Conservation (phyloP, 2,329 filamentous ascomycete genomes). For the Pyrenophora seminiperda region DNA sequence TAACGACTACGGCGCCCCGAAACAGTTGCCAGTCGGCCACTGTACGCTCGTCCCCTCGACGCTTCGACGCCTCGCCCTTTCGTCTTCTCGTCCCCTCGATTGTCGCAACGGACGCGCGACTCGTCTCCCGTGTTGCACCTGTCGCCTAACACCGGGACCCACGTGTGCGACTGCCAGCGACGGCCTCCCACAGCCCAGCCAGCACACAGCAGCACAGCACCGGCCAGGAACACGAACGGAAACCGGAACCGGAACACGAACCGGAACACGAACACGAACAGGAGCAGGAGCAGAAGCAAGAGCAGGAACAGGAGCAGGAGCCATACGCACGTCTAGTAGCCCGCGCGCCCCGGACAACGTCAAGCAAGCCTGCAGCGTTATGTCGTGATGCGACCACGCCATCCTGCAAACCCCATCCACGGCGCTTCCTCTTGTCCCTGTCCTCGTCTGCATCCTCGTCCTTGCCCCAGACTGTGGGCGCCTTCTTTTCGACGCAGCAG, state of each 20-base stretch:
- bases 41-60: slow-evolving; percentile 9
- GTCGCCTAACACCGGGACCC: slow-evolving; percentile 11
- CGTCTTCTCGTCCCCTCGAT: slow-evolving; percentile 3
- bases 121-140: slow-evolving; percentile 6
- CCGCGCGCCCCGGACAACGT: slow-evolving; percentile 10
- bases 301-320: too few species aligned
- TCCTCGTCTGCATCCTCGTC: too few species aligned
- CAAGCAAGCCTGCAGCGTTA: slow-evolving; percentile 23
- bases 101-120: slow-evolving; percentile 9
- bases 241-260: too few species aligned
- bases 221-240: too few species aligned
- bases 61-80: slow-evolving; percentile 15
- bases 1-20: neutral
- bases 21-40: neutral
- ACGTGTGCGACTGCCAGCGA: slow-evolving; percentile 8
- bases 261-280: too few species aligned
- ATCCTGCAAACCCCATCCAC: slow-evolving; percentile 23
- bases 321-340: too few species aligned
- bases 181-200: slow-evolving; percentile 3
- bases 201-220: too few species aligned
- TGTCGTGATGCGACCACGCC: slow-evolving; percentile 33
- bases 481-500: slow-evolving; percentile 25
- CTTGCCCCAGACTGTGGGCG: too few species aligned
- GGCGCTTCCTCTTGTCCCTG: slow-evolving; percentile 20
- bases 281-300: too few species aligned